Evolutionary conservation across 306 rosid species (phyloP).

Genomic region (Quercus parvula): DNA sequence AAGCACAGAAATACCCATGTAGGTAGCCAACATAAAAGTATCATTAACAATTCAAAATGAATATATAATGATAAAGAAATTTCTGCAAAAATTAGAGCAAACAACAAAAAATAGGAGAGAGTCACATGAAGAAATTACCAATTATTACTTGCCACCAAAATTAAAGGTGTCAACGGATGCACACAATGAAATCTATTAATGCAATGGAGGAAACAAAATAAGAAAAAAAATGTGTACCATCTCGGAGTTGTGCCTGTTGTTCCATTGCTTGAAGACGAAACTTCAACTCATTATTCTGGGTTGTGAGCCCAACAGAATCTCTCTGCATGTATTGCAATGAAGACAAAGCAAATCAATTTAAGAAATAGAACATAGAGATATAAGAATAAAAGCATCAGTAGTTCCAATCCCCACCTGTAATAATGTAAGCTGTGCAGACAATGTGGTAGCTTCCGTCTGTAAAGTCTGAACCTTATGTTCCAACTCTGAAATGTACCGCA

Average conservation of each 20-base stretch:
- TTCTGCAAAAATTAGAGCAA: background rate
- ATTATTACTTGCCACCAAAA: background rate
- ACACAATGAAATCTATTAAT: background rate
- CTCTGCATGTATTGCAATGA: constrained; percentile 43
- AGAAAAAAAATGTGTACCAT: constrained; percentile 50
- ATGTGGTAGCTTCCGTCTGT: constrained; percentile 91
- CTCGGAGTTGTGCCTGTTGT: constrained; percentile 94
- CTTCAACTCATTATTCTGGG: constrained; percentile 87
- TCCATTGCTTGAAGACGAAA: constrained; percentile 99
- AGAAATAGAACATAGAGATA: background rate
- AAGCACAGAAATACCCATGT: background rate
- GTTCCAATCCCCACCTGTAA: constrained; percentile 58
- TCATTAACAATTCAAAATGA: background rate
- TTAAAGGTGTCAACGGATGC: background rate
- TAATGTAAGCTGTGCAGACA: constrained; percentile 86
- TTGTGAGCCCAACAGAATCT: constrained; percentile 87
- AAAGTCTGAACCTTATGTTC: constrained; percentile 96
- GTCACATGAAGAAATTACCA: background rate
- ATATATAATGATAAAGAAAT: too few relatives aligned
- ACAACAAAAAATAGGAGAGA: background rate
- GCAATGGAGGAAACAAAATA: background rate
- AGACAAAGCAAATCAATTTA: constrained; percentile 6
- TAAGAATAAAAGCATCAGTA: background rate
- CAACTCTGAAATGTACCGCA: constrained; percentile 88
- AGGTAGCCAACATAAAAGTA: background rate